Conservation (phyloP, 495 filamentous ascomycete genomes). For the Penicillium cinerascens region DNA sequence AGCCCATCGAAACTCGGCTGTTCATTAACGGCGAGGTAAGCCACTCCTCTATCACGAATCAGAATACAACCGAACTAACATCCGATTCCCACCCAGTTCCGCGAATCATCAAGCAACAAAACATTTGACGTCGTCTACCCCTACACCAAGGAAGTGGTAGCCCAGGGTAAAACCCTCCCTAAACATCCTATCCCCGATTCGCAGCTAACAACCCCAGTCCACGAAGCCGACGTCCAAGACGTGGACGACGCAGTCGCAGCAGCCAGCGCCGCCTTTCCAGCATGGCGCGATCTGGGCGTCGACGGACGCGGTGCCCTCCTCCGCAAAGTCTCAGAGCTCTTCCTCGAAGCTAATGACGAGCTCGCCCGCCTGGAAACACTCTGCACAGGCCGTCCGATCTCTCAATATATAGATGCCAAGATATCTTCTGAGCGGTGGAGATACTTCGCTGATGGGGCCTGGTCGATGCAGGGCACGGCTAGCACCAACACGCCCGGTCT, state of each 20-base stretch:
- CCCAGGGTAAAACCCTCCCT: slow-evolving; percentile 26
- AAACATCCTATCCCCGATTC: no score
- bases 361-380: slow-evolving; percentile 47
- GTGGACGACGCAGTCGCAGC: slow-evolving; percentile 56
- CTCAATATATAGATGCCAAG: slow-evolving; percentile 22
- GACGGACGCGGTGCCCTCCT: slow-evolving; percentile 45
- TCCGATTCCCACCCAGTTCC: slow-evolving; percentile 29
- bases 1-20: slow-evolving; percentile 34
- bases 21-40: slow-evolving; percentile 50
- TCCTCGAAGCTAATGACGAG: slow-evolving; percentile 46
- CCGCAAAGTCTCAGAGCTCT: slow-evolving; percentile 51
- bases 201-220: slow-evolving; percentile 32
- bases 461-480: slow-evolving; percentile 43
- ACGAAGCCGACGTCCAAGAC: slow-evolving; percentile 50
- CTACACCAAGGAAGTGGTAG: slow-evolving; percentile 40
- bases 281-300: slow-evolving; percentile 52
- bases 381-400: slow-evolving; percentile 30
- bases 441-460: slow-evolving; percentile 30
- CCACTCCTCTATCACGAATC: background rate
- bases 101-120: slow-evolving; percentile 38
- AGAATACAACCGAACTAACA: no score
- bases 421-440: slow-evolving; percentile 20
- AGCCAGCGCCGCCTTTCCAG: slow-evolving; percentile 55
- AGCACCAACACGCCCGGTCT: slow-evolving; percentile 57
- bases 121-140: slow-evolving; percentile 46